Conservation (phyloP, 176 grass and related monocot genomes). For the Raddia distichophylla region DNA sequence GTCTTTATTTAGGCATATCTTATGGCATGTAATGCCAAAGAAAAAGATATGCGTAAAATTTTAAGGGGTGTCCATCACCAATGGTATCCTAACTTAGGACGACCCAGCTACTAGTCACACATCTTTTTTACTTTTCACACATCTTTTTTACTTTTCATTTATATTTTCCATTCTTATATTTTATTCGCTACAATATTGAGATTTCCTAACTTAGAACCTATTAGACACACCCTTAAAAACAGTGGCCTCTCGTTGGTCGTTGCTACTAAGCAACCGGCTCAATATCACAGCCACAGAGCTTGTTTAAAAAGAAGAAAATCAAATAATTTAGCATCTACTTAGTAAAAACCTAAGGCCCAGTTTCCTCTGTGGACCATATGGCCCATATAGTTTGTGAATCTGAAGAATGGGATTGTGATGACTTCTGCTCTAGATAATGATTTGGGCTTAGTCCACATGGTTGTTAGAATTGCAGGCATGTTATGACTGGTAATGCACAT, state of each 20-base stretch:
- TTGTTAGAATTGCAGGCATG: conserved; percentile 12
- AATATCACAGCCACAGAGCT: neutral
- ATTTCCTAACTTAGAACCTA: too few species aligned
- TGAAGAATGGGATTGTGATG: neutral
- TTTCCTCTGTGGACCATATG: neutral
- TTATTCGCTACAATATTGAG: too few species aligned
- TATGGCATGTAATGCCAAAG: too few species aligned
- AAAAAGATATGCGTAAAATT: too few species aligned
- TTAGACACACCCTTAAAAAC: too few species aligned
- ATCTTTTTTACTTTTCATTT: too few species aligned
- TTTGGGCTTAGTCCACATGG: neutral
- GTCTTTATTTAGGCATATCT: too few species aligned
- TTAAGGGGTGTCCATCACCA: too few species aligned
- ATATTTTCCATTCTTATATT: too few species aligned
- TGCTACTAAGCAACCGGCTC: neutral
- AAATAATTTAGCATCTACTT: neutral
- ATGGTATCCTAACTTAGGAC: too few species aligned
- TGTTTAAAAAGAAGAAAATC: neutral
- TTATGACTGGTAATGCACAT: neutral
- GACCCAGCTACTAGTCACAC: too few species aligned
- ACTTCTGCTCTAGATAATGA: neutral
- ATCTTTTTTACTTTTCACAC: too few species aligned
- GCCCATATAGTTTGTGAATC: neutral
- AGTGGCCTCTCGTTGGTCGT: neutral
- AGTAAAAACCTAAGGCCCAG: neutral